These are phyloP conservation scores for Pestalotiopsis sp. DNA, from an alignment of 2,329 filamentous ascomycete species.

Conservation along the genomic window DNA sequence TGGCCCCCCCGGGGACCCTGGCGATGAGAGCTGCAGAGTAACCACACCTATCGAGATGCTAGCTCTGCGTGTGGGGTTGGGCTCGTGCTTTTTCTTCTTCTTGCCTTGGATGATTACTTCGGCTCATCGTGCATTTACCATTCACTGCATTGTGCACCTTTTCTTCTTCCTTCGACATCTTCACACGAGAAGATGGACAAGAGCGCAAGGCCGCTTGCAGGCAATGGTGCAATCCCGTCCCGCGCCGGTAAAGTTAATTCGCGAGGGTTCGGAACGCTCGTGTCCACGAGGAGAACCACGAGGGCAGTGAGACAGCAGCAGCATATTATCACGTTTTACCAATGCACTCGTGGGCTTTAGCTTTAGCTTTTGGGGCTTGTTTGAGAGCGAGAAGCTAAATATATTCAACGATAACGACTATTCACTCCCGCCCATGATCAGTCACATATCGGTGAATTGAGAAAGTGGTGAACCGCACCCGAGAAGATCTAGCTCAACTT, in stretches of 20 bases:
- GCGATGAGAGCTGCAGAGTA: conserved; percentile 10
- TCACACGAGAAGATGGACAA: neutral
- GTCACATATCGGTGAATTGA: neutral
- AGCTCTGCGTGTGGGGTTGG: conserved; percentile 3
- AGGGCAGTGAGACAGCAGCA: neutral
- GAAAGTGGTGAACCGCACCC: neutral
- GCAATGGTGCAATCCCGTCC: neutral
- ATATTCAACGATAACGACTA: neutral
- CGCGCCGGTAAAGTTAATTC: neutral
- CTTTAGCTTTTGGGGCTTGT: neutral
- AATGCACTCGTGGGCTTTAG: neutral
- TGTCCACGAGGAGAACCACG: neutral
- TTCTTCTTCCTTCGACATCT: neutral
- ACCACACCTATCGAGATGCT: conserved; percentile 2
- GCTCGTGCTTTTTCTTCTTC: conserved; percentile 20
- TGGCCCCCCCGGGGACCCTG: neutral
- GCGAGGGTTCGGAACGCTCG: neutral
- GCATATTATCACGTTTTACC: neutral
- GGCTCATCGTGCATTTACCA: conserved; percentile 23
- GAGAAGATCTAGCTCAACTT: neutral
- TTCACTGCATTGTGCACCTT: neutral
- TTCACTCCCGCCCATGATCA: neutral
- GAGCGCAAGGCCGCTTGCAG: neutral
- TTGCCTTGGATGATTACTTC: neutral
- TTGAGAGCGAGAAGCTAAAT: neutral